A percentile compares a stretch with the other conserved stretches of the same genome.
These are phyloP conservation scores for Lasiosphaeris hirsuta DNA, from an alignment of 495 filamentous ascomycete genomes.

Conservation along the genomic window DNA sequence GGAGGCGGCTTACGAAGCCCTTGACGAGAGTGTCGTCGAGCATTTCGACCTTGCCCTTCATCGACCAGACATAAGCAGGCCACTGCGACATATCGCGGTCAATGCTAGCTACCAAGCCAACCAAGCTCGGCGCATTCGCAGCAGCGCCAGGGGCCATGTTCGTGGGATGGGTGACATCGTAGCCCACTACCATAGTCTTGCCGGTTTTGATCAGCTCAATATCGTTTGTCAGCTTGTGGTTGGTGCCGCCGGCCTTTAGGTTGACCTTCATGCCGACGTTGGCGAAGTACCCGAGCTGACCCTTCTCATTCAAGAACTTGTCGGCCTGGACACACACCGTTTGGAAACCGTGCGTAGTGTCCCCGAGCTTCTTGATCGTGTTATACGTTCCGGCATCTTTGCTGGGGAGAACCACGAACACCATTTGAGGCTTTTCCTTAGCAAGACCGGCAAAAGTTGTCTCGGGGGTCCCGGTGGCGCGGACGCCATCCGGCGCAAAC, in stretches of 20 bases:
- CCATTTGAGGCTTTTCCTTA: conserved; percentile 31
- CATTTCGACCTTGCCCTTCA: conserved; percentile 59
- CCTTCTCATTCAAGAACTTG: conserved; percentile 35
- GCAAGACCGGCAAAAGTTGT: conserved; percentile 18
- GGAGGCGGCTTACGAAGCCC: conserved; percentile 59
- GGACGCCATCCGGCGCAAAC: not conserved
- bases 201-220: conserved; percentile 55
- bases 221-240: conserved; percentile 55
- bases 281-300: conserved; percentile 57
- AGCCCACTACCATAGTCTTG: conserved; percentile 76
- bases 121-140: conserved; percentile 59
- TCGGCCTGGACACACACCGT: conserved; percentile 60
- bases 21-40: conserved; percentile 52
- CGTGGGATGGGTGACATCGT: conserved; percentile 87
- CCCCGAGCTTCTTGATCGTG: conserved; percentile 63
- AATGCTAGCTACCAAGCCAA: conserved; percentile 68
- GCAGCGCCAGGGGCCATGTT: conserved; percentile 56
- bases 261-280: conserved; percentile 84
- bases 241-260: conserved; percentile 76
- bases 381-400: conserved; percentile 56
- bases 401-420: conserved; percentile 61
- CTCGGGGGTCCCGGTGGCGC: conserved; percentile 1
- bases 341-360: conserved; percentile 60
- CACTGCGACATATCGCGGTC: conserved; percentile 64
- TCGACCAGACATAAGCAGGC: conserved; percentile 55